Conservation (phyloP, 2,329 filamentous ascomycete species). For the Cladobotryum protrusum region DNA sequence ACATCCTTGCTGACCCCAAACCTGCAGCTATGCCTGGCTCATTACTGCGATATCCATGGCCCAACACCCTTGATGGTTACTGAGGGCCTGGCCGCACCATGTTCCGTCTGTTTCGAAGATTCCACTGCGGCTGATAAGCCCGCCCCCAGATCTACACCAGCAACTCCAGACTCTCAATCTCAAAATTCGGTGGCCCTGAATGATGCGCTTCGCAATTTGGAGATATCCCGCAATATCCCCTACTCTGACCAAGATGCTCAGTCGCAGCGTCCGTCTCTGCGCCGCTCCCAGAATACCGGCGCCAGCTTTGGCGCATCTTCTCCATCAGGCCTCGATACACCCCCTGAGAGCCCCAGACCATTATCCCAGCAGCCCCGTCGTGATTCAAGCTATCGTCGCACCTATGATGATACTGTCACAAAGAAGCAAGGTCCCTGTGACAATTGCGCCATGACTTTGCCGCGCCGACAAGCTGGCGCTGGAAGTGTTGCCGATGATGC, state of each 20-base stretch:
- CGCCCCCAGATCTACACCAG: slow-evolving; percentile 36
- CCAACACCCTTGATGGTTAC: slow-evolving; percentile 66
- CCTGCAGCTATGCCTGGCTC: slow-evolving; percentile 60
- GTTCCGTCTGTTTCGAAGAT: slow-evolving; percentile 51
- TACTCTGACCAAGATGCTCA: slow-evolving; percentile 40
- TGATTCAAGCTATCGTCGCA: slow-evolving; percentile 55
- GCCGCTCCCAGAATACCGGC: slow-evolving; percentile 33
- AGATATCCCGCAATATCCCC: slow-evolving; percentile 39
- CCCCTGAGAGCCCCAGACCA: slow-evolving; percentile 50
- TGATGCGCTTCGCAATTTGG: slow-evolving; percentile 44
- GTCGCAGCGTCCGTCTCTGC: slow-evolving; percentile 35
- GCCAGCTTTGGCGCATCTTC: slow-evolving; percentile 24
- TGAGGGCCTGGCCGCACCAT: slow-evolving; percentile 57
- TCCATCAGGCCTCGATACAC: slow-evolving; percentile 47
- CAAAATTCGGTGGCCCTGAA: slow-evolving; percentile 33
- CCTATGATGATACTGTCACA: slow-evolving; percentile 60
- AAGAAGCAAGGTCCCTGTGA: slow-evolving; percentile 59
- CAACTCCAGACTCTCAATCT: slow-evolving; percentile 27
- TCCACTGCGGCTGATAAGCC: slow-evolving; percentile 17
- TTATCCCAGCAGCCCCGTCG: slow-evolving; percentile 36
- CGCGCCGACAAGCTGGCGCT: slow-evolving; percentile 30
- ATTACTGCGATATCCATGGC: slow-evolving; percentile 65
- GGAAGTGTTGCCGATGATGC: slow-evolving; percentile 23
- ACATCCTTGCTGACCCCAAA: slow-evolving; percentile 26
- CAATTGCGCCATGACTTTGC: slow-evolving; percentile 62